Evolutionary conservation across 139 green algal species (phyloP).

Genomic region (Chlamydomonas sphaeroides): DNA sequence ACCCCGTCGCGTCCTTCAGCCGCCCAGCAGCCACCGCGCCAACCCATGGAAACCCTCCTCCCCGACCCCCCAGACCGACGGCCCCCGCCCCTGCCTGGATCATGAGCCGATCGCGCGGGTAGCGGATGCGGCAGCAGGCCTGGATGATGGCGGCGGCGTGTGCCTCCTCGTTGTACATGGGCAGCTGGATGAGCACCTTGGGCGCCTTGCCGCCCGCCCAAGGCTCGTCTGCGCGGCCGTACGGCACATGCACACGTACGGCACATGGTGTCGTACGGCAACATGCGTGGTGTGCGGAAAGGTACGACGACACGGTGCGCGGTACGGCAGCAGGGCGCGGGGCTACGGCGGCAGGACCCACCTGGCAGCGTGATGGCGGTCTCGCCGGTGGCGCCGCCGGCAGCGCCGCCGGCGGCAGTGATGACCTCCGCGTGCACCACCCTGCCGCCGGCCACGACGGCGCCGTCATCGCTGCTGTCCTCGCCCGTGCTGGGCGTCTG

Average conservation of each 20-base stretch:
- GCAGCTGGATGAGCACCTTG: constrained; percentile 93
- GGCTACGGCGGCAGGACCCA: no score
- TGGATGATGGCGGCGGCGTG: constrained; percentile 63
- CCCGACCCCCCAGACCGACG: neutral
- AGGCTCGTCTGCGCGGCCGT: constrained; percentile 8
- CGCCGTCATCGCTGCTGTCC: neutral
- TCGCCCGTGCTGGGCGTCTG: neutral
- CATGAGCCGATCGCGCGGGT: constrained; percentile 59
- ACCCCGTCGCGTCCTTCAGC: no score
- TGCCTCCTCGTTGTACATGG: constrained; percentile 94
- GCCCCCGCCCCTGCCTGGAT: constrained; percentile 58
- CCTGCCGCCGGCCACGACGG: neutral
- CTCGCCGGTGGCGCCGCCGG: no score
- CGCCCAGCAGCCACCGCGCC: no score
- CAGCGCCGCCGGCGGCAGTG: neutral
- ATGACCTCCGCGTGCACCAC: constrained; percentile 5
- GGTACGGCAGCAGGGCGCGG: no score
- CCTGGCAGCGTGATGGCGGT: constrained; percentile 8
- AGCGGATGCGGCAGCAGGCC: constrained; percentile 62
- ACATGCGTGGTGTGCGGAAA: no score
- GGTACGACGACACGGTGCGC: no score
- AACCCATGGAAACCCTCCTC: neutral
- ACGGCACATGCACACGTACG: no score
- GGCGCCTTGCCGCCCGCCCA: constrained; percentile 38
- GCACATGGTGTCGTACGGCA: no score